phyloP scores from a whole-genome alignment of 805 yeast genomes.

The Hanseniaspora nectarophila region DNA sequence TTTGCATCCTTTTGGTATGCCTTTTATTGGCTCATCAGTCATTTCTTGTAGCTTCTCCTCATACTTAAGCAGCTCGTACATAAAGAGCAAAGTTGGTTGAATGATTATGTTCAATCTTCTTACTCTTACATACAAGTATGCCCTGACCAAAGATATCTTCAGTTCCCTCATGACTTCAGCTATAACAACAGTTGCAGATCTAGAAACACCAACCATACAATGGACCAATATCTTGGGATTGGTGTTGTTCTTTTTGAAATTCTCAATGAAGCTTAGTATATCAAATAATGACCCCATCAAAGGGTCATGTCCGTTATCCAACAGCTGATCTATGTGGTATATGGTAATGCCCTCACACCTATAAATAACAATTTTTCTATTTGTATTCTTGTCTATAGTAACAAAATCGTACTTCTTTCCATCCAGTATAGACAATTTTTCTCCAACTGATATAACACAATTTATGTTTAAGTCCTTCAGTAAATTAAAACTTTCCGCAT shows the following conservation, averaged over 20 bases:
- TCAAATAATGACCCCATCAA: conserved; percentile 48
- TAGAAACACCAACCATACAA: conserved; percentile 89
- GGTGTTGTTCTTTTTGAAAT: conserved; percentile 28
- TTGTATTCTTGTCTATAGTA: background rate
- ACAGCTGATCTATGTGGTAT: conserved; percentile 58
- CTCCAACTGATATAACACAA: conserved; percentile 79
- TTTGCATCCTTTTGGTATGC: conserved; percentile 19
- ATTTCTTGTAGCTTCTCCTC: conserved; percentile 25
- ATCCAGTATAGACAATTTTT: conserved; percentile 34
- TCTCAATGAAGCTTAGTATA: conserved; percentile 56
- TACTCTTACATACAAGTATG: conserved; percentile 81
- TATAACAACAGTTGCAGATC: conserved; percentile 90
- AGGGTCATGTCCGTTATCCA: conserved; percentile 85
- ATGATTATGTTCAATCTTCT: conserved; percentile 82
- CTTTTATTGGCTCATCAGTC: conserved; percentile 12
- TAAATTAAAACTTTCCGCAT: conserved; percentile 62
- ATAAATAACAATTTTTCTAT: conserved; percentile 14
- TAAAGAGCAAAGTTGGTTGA: conserved; percentile 82
- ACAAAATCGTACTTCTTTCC: background rate
- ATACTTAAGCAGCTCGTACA: conserved; percentile 72
- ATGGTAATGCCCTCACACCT: conserved; percentile 26
- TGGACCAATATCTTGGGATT: conserved; percentile 61
- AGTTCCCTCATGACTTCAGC: conserved; percentile 84
- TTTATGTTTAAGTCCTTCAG: conserved; percentile 54
- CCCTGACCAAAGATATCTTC: conserved; percentile 54